Base-by-base conservation (phyloP, 225 moss, liverwort and hornwort genomes). In the Physcomitrium patens region DNA sequence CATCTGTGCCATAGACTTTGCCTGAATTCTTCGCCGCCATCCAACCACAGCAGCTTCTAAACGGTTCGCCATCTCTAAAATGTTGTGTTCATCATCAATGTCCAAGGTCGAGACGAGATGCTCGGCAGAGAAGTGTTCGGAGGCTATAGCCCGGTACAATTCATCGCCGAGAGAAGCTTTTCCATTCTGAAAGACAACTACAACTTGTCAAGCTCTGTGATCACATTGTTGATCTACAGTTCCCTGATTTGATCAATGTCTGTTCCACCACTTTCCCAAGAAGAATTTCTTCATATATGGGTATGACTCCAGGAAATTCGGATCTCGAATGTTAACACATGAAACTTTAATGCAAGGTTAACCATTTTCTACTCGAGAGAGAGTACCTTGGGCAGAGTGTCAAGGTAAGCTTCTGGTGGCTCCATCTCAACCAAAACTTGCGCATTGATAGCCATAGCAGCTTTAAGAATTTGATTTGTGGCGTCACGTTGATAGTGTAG, bases 381-480 rank as follows among this genome's bases (percentile, higher is more conserved):
- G 53, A 37, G 8, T 67, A 99, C 97, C 93, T 99, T 99, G 3
- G 97, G 94, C 13, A 99, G 84, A 31, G 92, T 91, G 20, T 99
- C 91, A 68, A 89, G 84, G 78, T 95, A 99, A 45, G 81, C 84
- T 65, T 87, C 94, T 2, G 97, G 97, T 5, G 83, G 87, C 73
- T 91, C 94, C 97, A 99, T 99, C 63, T 99, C 97, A 24, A 90
- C 81, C 62, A 99, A 86, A 58, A 93, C 89, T 70, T 89, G 89
- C 48, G 89, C 84, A 74, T 99, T 99, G 27, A 99, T 99, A 67
- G 97, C 97, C 93, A 93, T 93, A 65, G 93, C 97, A 20, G 97
- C 97, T 82, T 99, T 99, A 0, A 99, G 86, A 67, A 99, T 93
- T 83, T 99, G 97, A 82, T 73, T 91, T 10, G 86, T 89, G 66